phyloP scores from a whole-genome alignment of 305 asterid genomes.

The Fraxinus angustifolia region DNA sequence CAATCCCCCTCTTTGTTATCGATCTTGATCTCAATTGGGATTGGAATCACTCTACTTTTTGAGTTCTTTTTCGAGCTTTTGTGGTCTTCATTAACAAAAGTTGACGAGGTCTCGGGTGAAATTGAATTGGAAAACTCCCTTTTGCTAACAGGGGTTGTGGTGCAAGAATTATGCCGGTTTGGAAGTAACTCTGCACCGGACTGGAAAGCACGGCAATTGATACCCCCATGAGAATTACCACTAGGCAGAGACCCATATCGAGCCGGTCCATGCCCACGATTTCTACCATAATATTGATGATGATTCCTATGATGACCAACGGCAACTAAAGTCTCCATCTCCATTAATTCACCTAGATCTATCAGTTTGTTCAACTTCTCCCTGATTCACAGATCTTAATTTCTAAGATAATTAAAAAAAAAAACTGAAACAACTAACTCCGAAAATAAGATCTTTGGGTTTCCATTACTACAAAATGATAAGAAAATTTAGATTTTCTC shows the following conservation, averaged over 20 bases:
- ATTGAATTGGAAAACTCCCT: constrained; percentile 21
- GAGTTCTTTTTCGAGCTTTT: constrained; percentile 33
- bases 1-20: constrained; percentile 17
- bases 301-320: constrained; percentile 61
- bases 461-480: constrained; percentile 5
- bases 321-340: constrained; percentile 65
- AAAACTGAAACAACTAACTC: constrained; percentile 10
- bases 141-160: constrained; percentile 34
- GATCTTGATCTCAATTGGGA: constrained; percentile 42
- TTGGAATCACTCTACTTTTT: constrained; percentile 33
- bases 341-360: constrained; percentile 10
- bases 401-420: constrained; percentile 10
- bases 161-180: constrained; percentile 32
- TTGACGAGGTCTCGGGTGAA: constrained; percentile 44
- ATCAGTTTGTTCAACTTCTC: constrained; percentile 11
- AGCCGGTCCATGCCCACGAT: constrained; percentile 33
- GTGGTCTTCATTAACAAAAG: constrained; percentile 22
- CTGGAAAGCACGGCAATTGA: constrained; percentile 68
- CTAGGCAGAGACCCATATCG: constrained; percentile 50
- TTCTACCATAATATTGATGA: constrained; percentile 48
- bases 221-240: constrained; percentile 39
- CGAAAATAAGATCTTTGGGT: background rate
- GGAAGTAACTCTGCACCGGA: constrained; percentile 57
- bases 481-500: constrained; percentile 25
- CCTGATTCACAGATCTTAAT: constrained; percentile 13